Base-by-base conservation (phyloP, 371 early-diverging fungal genomes). In the Mortierella polycephala region DNA sequence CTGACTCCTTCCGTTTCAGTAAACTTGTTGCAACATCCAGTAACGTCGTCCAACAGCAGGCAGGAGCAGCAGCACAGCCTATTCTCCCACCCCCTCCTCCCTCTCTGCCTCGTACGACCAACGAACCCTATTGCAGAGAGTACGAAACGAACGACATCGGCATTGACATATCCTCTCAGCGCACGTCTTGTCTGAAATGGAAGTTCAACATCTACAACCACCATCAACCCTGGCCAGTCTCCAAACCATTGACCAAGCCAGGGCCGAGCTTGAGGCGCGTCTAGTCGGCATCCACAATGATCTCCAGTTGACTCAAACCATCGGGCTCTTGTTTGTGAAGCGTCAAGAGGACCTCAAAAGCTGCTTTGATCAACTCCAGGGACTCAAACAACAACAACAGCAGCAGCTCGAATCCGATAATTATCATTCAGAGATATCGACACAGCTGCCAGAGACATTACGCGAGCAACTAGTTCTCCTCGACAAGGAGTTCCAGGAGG, bases 311-410 rank as follows among this genome's bases (percentile, higher is more conserved):
- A 79, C 80, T 6, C 80, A 79, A 63, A 56, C 65, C 30, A 73
- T 79, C 44, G 80, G 80, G 2, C 64, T 79, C 8, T 50, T 79
- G 54, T 79, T 79, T 58, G 79, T 79, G n/a, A 79, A 72, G 69
- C 69, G 79, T 5, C 69, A 79, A 51, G 73, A 79, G 44, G 80
- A 79, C 40, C 70, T 79, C 46, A 60, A 52, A 45, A 58, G 44
- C 57, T 72, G 73, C 47, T 79, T 69, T 51, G 67, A 72, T 20
- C 80, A 73, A 37, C 67, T 79, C 13, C 61, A 79, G 60, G 64
- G 62, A 20, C 79, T 77, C 56, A 61, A 57, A 1, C 18, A 57
- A 11, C 58, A 30, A 39, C 53, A 63, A 14, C 66, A 37, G 2
- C 49, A 42, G 21, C 65, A 67, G 3, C 9, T 45, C 10, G 54